Base-by-base conservation (phyloP, 306 rosid genomes). In the Prunus padus region DNA sequence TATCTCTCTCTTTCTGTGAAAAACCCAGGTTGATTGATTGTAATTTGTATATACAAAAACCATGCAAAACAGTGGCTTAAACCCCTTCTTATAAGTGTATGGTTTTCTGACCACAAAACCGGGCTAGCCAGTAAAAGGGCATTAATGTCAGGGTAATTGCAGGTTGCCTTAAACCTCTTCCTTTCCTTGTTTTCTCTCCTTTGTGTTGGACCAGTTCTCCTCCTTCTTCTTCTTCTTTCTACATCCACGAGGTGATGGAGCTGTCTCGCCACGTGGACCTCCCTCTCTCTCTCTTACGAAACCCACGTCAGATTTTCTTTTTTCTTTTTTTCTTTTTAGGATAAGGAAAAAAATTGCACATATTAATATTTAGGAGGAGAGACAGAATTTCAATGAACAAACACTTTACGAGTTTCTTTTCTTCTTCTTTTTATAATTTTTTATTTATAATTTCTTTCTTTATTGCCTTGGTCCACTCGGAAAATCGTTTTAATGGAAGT, bases 41-140 rank as follows among this genome's bases (percentile, higher is more conserved):
- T 6, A 67, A 54, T 45, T 47, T 40, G 40, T 33, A 72, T 79
- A 57, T 42, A 79, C 81, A 79, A 84, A 85, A 70, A 62, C 44
- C 56, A 52, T 49, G 89, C 86, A 84, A 54, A 83, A 89, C 90
- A 85, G 83, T 82, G 78, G 76, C 91, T 82, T 89, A 62, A 92
- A 82, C 92, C 93, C 93, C 82, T 65, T 75, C 16, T 60, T 73
- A 73, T 78, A 30, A 47, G 42, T 65, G 16, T 64, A 12, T n/a
- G 25, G 54, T 51, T 81, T 84, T 82, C 79, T 84, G 87, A 84
- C 97, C 90, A 90, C 88, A 76, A 71, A 86, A 89, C 95, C 86
- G 83, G 88, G 71, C 23, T 46, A 74, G 33, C 88, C 87, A 52
- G 96, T 82, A 28, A 71, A 82, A 76, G 65, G 78, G 81, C 77